Evolutionary conservation across 805 yeast species (phyloP), one percentile per base, ranked within the genome.

Genomic region (Starmerella apicola): DNA sequence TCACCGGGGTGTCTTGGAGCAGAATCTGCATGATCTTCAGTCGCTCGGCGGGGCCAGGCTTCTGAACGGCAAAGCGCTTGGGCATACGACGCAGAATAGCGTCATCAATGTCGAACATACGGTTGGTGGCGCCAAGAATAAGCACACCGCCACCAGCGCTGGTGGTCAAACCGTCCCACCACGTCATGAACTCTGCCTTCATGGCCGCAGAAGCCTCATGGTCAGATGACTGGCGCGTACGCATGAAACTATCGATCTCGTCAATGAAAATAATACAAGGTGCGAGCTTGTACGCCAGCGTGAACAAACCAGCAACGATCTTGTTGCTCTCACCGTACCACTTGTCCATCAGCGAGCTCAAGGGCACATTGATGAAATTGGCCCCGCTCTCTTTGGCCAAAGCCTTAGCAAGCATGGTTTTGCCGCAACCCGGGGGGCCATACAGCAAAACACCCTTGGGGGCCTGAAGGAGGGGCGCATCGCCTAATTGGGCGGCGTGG

Each of bases 401-500:
- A 0, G 96, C 96, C 60, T 86, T 88, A 8, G 96, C 97, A 51
- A 88, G 66, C 95, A 88, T 83, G 3, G 97, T 88, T 61, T 88
- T 88, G 40, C 97, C 97, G 59, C 96, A 88, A 0, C 97, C 97
- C 0, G 97, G 97, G 3, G 97, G 96, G 0, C 97, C 97, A 55
- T 83, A 78, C 36, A 86, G 67, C 26, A 88, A 63, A 3, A 88
- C 96, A 30, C 98, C 98, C 54, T 83, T 85, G 2, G 98, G 98
- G 1, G 95, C 88, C 54, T 81, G 83, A 20, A 88, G 64, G 38
- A 88, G 66, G 17, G 56, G 54, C 38, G 83, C 75, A 38, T 73
- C 76, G 10, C 73, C 64, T 56, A 81, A 85, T 30, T 50, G 43
- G 22, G 50, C 53, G 21, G 56, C 52, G 41, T 53, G 51, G 15